Conservation (phyloP, 2,329 filamentous ascomycete genomes). For the Knufia petricola region DNA sequence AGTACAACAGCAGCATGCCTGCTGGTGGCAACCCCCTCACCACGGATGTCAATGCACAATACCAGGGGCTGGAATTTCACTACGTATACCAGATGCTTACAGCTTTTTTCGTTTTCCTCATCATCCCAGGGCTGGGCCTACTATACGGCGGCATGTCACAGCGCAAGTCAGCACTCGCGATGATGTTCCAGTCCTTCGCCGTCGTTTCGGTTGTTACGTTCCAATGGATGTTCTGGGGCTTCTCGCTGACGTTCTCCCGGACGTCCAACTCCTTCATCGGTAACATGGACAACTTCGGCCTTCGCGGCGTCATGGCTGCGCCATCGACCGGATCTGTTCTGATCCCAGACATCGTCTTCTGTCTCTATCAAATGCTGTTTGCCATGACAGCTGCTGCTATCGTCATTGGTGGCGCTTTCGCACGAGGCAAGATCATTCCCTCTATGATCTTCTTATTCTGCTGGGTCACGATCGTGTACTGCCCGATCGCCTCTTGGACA, state of each 20-base stretch:
- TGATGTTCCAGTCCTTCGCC: constrained; percentile 55
- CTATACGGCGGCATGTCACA: constrained; percentile 55
- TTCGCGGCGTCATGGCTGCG: constrained; percentile 47
- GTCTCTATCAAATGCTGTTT: constrained; percentile 57
- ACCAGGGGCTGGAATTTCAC: constrained; percentile 50
- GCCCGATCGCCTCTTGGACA: constrained; percentile 62
- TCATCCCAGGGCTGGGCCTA: constrained; percentile 57
- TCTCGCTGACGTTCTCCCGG: constrained; percentile 52
- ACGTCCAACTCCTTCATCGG: constrained; percentile 55
- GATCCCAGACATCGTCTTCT: constrained; percentile 57
- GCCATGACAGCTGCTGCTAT: constrained; percentile 48
- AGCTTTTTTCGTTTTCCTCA: constrained; percentile 54
- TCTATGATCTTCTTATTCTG: constrained; percentile 62
- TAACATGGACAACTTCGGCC: constrained; percentile 50
- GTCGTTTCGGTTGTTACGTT: constrained; percentile 42
- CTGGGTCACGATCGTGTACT: constrained; percentile 63
- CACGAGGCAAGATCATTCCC: constrained; percentile 53
- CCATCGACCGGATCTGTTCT: constrained; percentile 49
- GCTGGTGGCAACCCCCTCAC: constrained; percentile 46
- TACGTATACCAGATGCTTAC: constrained; percentile 53
- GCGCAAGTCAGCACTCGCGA: constrained; percentile 51
- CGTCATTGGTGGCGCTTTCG: constrained; percentile 55
- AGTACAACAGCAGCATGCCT: constrained; percentile 33
- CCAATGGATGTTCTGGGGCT: constrained; percentile 57
- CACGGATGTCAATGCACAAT: constrained; percentile 50